Conservation (phyloP, 305 asterid species). For the Caryopteris hybrid region DNA sequence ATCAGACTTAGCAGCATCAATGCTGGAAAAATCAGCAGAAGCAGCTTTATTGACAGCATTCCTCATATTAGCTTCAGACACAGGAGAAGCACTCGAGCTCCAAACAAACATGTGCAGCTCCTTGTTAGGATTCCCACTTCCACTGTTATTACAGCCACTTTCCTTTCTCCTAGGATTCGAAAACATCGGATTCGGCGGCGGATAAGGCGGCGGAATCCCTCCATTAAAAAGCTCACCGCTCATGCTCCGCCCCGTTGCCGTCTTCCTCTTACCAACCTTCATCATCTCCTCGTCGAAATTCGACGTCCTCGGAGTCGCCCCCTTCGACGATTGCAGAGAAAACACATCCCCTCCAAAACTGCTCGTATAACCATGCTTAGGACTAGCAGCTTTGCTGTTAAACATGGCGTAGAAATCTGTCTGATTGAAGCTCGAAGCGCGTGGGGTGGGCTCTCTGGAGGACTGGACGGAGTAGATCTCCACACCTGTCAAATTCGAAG, state of each 20-base stretch:
- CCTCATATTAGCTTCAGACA: conserved; percentile 66
- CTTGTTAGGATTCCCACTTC: conserved; percentile 32
- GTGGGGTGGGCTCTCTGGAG: conserved; percentile 80
- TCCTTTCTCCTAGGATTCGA: conserved; percentile 60
- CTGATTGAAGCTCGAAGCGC: conserved; percentile 87
- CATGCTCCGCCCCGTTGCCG: conserved; percentile 50
- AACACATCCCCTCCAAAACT: conserved; percentile 65
- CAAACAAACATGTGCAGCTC: conserved; percentile 95
- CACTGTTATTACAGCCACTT: conserved; percentile 14
- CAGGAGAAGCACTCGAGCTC: conserved; percentile 97
- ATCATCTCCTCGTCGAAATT: conserved; percentile 84
- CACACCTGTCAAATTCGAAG: conserved; percentile 77
- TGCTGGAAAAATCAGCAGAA: conserved; percentile 34
- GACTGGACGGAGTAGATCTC: conserved; percentile 94
- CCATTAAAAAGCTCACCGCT: conserved; percentile 59
- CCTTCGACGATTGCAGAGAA: conserved; percentile 75
- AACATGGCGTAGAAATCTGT: conserved; percentile 89
- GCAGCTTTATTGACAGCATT: conserved; percentile 49
- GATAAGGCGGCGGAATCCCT: conserved; percentile 35
- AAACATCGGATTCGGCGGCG: conserved; percentile 84
- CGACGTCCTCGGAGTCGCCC: conserved; percentile 80
- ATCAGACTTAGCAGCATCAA: too few relatives aligned
- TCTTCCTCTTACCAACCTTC: conserved; percentile 43
- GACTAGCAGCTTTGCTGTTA: conserved; percentile 66
- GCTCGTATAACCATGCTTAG: conserved; percentile 57